phyloP scores from a whole-genome alignment of 805 yeast species.

The Lipomyces orientalis region DNA sequence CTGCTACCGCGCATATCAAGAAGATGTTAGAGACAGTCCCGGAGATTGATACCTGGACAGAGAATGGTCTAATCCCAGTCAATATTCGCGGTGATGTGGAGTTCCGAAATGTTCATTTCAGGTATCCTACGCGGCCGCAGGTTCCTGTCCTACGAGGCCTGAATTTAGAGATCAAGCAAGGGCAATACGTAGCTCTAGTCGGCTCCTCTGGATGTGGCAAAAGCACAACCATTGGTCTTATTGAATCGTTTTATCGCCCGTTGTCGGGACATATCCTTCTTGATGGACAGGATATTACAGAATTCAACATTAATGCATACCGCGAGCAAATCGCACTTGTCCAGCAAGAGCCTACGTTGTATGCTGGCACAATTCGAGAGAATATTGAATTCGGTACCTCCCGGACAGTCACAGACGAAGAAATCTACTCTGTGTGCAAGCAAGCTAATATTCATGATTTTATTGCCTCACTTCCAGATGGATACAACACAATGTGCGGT shows the following conservation, averaged over 20 bases:
- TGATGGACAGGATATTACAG: conserved; percentile 81
- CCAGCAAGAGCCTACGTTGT: conserved; percentile 62
- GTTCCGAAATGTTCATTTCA: conserved; percentile 49
- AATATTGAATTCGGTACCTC: conserved; percentile 57
- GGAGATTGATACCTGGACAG: conserved; percentile 45
- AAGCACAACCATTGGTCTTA: conserved; percentile 54
- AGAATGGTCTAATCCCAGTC: conserved; percentile 39
- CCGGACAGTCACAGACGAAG: conserved; percentile 45
- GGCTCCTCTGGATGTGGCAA: conserved; percentile 75
- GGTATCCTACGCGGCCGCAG: conserved; percentile 43
- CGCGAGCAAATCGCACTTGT: conserved; percentile 62
- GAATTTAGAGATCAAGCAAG: conserved; percentile 60
- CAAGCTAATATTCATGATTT: conserved; percentile 61
- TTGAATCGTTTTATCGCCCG: conserved; percentile 65
- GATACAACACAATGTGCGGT: conserved; percentile 58
- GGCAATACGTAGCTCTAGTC: conserved; percentile 84
- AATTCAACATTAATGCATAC: conserved; percentile 61
- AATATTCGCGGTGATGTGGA: conserved; percentile 57
- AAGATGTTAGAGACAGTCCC: conserved; percentile 46
- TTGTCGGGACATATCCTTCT: conserved; percentile 57
- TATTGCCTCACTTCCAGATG: conserved; percentile 57
- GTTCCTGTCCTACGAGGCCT: conserved; percentile 41
- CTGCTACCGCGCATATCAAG: conserved; percentile 47
- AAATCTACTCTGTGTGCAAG: conserved; percentile 51
- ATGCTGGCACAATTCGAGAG: conserved; percentile 79